Evolutionary conservation across 306 rosid species (phyloP).

Genomic region (Ormosia semicastrata): DNA sequence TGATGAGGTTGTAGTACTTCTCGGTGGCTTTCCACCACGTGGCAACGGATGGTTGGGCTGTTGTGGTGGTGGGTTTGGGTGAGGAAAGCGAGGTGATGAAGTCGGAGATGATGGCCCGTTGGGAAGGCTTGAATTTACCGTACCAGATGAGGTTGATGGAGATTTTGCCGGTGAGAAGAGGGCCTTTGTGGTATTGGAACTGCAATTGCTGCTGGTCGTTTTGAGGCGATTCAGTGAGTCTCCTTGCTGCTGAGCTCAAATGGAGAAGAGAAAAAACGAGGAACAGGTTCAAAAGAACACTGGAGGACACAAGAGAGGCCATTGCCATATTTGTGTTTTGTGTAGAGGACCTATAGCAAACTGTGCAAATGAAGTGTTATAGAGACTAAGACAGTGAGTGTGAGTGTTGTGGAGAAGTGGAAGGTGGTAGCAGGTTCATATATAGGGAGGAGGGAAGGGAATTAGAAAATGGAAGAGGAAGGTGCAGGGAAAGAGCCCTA

Average conservation of each 20-base stretch:
- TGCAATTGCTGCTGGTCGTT: conserved; percentile 31
- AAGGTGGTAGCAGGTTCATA: background rate
- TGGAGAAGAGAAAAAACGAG: conserved; percentile 34
- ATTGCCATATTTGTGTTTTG: conserved; percentile 31
- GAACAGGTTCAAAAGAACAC: background rate
- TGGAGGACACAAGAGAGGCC: conserved; percentile 35
- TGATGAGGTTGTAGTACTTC: conserved; percentile 41
- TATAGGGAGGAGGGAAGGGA: conserved; percentile 17
- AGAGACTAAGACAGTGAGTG: background rate
- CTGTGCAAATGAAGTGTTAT: background rate
- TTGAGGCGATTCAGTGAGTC: conserved; percentile 27
- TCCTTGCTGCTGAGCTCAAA: conserved; percentile 45
- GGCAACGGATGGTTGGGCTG: conserved; percentile 47
- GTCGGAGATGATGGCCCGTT: conserved; percentile 55
- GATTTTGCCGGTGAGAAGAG: conserved; percentile 54
- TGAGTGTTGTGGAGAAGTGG: background rate
- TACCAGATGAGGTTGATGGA: conserved; percentile 75
- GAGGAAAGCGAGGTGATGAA: conserved; percentile 61
- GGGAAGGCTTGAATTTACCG: conserved; percentile 67
- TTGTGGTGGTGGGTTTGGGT: conserved; percentile 34
- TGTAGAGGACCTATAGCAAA: background rate
- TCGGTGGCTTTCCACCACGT: conserved; percentile 52
- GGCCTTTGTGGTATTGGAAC: conserved; percentile 78
- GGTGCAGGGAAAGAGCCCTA: background rate
- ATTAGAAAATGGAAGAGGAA: background rate